Conservation (phyloP, 257 asterid genomes). For the Lycium barbarum region DNA sequence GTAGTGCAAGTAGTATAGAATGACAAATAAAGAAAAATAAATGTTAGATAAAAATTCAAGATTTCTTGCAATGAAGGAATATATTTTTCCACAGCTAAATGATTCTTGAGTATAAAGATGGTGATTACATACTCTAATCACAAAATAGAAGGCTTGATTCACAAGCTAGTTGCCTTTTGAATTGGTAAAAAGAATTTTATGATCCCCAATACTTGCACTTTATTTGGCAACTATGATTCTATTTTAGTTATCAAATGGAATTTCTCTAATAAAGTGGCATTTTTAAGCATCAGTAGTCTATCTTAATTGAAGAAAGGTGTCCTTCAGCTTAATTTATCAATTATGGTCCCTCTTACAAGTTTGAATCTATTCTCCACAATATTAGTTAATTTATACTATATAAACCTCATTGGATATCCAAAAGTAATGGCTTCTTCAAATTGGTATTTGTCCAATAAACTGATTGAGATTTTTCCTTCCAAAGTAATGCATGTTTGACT, state of each 20-base stretch:
- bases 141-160: slow-evolving; percentile 34
- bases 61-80: slow-evolving; percentile 22
- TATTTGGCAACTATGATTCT: slow-evolving; percentile 21
- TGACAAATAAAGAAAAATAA: not conserved
- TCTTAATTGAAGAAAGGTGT: slow-evolving; percentile 30
- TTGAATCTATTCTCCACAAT: slow-evolving; percentile 48
- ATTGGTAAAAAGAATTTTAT: slow-evolving; percentile 21
- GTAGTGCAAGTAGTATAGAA: slow-evolving; percentile 7
- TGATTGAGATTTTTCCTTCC: slow-evolving; percentile 25
- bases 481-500: slow-evolving; percentile 34
- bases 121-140: slow-evolving; percentile 30
- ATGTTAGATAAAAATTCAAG: not conserved
- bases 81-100: not conserved
- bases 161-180: slow-evolving; percentile 17
- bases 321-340: slow-evolving; percentile 22
- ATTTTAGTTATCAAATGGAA: slow-evolving; percentile 34
- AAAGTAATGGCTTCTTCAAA: slow-evolving; percentile 35
- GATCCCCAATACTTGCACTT: slow-evolving; percentile 25
- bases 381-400: slow-evolving; percentile 32
- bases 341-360: slow-evolving; percentile 33
- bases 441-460: slow-evolving; percentile 29
- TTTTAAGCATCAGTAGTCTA: slow-evolving; percentile 3
- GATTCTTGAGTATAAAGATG: slow-evolving; percentile 18
- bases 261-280: slow-evolving; percentile 31
- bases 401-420: slow-evolving; percentile 43